Evolutionary conservation across 257 asterid species (phyloP).

Genomic region (Solanum chaucha): DNA sequence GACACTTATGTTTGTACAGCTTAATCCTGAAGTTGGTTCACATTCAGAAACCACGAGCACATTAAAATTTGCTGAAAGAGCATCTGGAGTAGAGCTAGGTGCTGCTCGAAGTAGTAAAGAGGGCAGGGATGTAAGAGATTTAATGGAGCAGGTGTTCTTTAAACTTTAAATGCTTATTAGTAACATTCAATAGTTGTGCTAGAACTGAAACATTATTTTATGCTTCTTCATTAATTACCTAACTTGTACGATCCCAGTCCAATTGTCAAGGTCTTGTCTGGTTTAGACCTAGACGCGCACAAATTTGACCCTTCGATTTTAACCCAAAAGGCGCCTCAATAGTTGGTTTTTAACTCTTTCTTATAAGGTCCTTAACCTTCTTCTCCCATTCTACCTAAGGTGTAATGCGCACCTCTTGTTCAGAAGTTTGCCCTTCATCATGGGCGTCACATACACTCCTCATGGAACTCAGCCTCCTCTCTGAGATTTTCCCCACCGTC

Average conservation of each 20-base stretch:
- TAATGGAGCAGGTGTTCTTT: slow-evolving; percentile 35
- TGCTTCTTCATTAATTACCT: not conserved
- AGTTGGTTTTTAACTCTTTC: not conserved
- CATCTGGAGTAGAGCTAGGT: slow-evolving; percentile 42
- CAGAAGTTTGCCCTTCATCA: not conserved
- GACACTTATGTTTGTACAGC: slow-evolving; percentile 63
- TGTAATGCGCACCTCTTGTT: not conserved
- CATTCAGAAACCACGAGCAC: slow-evolving; percentile 50
- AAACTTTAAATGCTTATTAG: not conserved
- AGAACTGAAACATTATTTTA: not conserved
- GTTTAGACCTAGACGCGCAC: not conserved
- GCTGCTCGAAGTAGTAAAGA: slow-evolving; percentile 44
- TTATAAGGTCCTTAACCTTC: not conserved
- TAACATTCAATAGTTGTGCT: not conserved
- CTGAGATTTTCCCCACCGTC: not conserved
- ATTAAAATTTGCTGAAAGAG: slow-evolving; percentile 60
- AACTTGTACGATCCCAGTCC: not conserved
- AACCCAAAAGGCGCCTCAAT: not conserved
- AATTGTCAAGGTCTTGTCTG: not conserved
- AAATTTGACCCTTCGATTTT: not conserved
- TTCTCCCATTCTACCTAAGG: not conserved
- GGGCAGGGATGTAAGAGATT: slow-evolving; percentile 31
- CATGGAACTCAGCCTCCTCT: not conserved
- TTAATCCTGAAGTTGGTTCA: slow-evolving; percentile 46
- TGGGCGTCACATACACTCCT: not conserved